These are phyloP conservation scores for Trypethelium eluteriae DNA, from an alignment of 495 filamentous ascomycete species.

Conservation along the genomic window DNA sequence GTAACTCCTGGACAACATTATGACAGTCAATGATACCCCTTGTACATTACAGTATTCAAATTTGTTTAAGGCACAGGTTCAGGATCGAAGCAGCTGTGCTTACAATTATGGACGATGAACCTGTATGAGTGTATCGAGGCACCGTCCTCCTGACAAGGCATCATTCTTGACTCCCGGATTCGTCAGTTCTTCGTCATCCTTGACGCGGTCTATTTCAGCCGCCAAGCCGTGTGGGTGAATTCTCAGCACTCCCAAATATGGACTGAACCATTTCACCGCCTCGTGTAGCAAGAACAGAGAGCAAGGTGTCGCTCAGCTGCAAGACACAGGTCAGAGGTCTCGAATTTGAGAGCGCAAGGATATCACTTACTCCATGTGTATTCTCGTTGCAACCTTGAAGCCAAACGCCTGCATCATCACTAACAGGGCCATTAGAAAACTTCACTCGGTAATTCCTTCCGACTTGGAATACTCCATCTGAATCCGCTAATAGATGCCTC, in stretches of 20 bases:
- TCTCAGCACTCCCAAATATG: slow-evolving; percentile 49
- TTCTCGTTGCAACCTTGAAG: slow-evolving; percentile 90
- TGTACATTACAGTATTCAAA: neutral
- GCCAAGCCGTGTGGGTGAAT: neutral
- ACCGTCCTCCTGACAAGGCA: no score
- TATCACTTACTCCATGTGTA: slow-evolving; percentile 71
- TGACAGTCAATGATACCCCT: neutral
- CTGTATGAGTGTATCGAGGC: no score
- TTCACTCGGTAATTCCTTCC: slow-evolving; percentile 65
- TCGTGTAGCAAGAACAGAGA: slow-evolving; percentile 67
- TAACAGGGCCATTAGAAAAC: slow-evolving; percentile 58
- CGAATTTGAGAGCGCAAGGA: slow-evolving; percentile 11
- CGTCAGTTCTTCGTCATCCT: no score
- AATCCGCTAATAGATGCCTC: slow-evolving; percentile 53
- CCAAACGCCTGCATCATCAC: slow-evolving; percentile 66
- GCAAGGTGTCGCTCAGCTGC: slow-evolving; percentile 66
- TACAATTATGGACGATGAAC: no score
- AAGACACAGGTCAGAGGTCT: neutral
- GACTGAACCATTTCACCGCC: slow-evolving; percentile 71
- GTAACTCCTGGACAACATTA: neutral
- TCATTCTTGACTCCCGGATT: no score
- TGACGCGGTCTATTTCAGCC: no score
- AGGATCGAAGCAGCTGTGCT: no score
- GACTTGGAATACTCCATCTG: slow-evolving; percentile 38
- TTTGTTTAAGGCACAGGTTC: no score